A percentile compares a stretch with the other conserved stretches of the same genome.
phyloP scores from a whole-genome alignment of 2,329 filamentous ascomycete genomes.

The Fusarium nurragi region DNA sequence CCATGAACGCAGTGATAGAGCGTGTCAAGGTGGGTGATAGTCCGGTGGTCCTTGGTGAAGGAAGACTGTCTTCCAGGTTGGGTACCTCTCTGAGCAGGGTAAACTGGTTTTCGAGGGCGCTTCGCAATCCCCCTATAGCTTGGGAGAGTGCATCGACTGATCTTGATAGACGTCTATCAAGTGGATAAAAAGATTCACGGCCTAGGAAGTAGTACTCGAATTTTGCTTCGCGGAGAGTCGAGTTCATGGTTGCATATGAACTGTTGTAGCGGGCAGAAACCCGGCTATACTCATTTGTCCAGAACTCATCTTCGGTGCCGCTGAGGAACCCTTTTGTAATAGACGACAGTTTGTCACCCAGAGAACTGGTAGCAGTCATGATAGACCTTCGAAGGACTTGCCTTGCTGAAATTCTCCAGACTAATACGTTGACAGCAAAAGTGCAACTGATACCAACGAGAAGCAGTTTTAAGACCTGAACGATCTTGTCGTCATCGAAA shows the following conservation, averaged over 20 bases:
- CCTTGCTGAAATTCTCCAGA: slow-evolving; percentile 83
- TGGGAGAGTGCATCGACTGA: slow-evolving; percentile 87
- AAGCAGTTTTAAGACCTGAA: slow-evolving; percentile 84
- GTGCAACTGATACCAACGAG: slow-evolving; percentile 79
- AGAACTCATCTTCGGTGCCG: slow-evolving; percentile 81
- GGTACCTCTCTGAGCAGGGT: slow-evolving; percentile 75
- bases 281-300: slow-evolving; percentile 70
- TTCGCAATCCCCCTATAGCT: slow-evolving; percentile 88
- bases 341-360: slow-evolving; percentile 82
- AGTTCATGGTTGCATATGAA: slow-evolving; percentile 75
- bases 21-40: slow-evolving; percentile 44
- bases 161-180: slow-evolving; percentile 82
- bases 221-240: slow-evolving; percentile 84
- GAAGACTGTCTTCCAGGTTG: slow-evolving; percentile 13
- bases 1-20: slow-evolving; percentile 48
- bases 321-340: slow-evolving; percentile 86
- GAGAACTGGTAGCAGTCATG: slow-evolving; percentile 74
- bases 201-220: slow-evolving; percentile 88
- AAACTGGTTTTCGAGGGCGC: slow-evolving; percentile 90
- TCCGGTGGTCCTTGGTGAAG: slow-evolving; percentile 30
- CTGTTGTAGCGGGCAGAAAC: slow-evolving; percentile 72
- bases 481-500: slow-evolving; percentile 83
- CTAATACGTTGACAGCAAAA: slow-evolving; percentile 76
- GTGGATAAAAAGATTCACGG: slow-evolving; percentile 78
- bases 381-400: slow-evolving; percentile 77